Evolutionary conservation across 176 grass and related monocot genomes (phyloP), one percentile per base, ranked within the genome.

Genomic region (Coix lacrymajobi): DNA sequence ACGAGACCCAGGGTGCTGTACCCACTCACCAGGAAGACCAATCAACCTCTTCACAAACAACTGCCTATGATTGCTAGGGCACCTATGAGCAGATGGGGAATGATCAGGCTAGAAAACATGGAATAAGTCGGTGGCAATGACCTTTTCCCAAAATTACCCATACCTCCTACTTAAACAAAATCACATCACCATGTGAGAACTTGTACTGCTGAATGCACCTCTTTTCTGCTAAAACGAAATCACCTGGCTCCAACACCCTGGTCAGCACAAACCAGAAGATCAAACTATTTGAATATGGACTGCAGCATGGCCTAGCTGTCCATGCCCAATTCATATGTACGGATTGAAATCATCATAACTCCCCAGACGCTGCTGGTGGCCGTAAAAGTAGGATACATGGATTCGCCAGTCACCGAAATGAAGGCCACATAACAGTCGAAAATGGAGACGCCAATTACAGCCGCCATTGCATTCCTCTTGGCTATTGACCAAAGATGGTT

Each of bases 321-420:
- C 43, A 29, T 56, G 74, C 34, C 25, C 13, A n/a, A 4, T 48
- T 34, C 13, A 52, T 61, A 8, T n/a, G 19, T 66, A 79, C 44
- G 58, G 82, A 79, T 52, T 86, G 79, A 86, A 83, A 67, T 69
- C 15, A 68, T 28, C 40, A 62, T 85, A 91, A 85, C 83, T 80
- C 49, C n/a, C 15, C 92, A 89, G 57, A 22, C 62, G 72, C 16
- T 66, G 37, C n/a, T 48, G 48, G 80, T n/a, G 20, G 87, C 88
- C 40, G 89, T 64, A 64, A 98, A 86, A 12, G 92, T 95, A 41
- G 96, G 96, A 80, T 90, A 73, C 96, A 98, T 98, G 16, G 96
- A 96, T 80, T 68, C 80, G 24, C 91, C 96, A 20, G 65, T 86
- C 19, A 92, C 73, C 8, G 83, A 63, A 36, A 67, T 43, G 19